Conservation (phyloP, 768 basidiomycete species). For the Serendipita indica region DNA sequence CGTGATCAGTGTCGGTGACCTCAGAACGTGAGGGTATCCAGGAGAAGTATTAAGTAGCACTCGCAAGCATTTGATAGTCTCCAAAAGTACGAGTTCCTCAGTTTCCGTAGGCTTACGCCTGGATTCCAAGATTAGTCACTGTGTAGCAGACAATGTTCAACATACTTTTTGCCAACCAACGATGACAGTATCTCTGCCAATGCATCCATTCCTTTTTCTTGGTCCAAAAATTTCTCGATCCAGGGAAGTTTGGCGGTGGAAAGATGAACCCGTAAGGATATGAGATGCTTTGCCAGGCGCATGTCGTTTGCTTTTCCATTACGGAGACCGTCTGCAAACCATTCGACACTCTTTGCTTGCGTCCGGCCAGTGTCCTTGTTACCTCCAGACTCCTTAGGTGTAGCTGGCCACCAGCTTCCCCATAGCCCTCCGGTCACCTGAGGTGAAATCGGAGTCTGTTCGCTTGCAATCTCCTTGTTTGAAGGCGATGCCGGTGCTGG, state of each 20-base stretch:
- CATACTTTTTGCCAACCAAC: slow-evolving; percentile 50
- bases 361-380: slow-evolving; percentile 25
- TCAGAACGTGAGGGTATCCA: slow-evolving; percentile 55
- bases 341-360: slow-evolving; percentile 35
- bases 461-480: background rate
- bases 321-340: slow-evolving; percentile 50
- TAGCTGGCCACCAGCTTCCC: slow-evolving; percentile 52
- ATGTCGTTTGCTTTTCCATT: slow-evolving; percentile 38
- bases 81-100: slow-evolving; percentile 52
- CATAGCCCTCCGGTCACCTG: slow-evolving; percentile 66
- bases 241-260: slow-evolving; percentile 69
- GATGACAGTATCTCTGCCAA: slow-evolving; percentile 42
- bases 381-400: slow-evolving; percentile 17
- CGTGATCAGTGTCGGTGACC: slow-evolving; percentile 48
- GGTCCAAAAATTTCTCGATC: slow-evolving; percentile 61
- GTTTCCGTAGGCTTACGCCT: slow-evolving; percentile 35
- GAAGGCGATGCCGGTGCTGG: slow-evolving; percentile 13
- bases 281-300: slow-evolving; percentile 60
- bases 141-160: slow-evolving; percentile 18
- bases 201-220: slow-evolving; percentile 48
- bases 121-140: background rate
- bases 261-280: slow-evolving; percentile 69
- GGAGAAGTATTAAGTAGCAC: slow-evolving; percentile 75
- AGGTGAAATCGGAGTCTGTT: slow-evolving; percentile 32
- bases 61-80: slow-evolving; percentile 65